Percentiles rank a stretch among this genome's conserved stretches.
Evolutionary conservation across 352 stramenopile species (phyloP).

Genomic region (Phytopythium vexans): DNA sequence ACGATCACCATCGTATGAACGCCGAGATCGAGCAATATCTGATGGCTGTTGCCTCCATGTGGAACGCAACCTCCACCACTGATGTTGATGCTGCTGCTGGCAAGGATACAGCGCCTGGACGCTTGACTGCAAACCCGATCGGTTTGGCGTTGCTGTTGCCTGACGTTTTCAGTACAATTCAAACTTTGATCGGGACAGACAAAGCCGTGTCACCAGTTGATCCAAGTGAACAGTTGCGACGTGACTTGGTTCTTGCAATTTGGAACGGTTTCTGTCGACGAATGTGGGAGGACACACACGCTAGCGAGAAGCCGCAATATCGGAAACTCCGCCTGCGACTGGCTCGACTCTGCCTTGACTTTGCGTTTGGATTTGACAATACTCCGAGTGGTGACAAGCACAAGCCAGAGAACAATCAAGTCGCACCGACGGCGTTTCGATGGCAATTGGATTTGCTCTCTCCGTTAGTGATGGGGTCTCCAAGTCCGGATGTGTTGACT

Average conservation of each 20-base stretch:
- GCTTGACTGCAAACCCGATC: slow-evolving; percentile 17
- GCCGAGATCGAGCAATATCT: slow-evolving; percentile 30
- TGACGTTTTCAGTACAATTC: slow-evolving; percentile 38
- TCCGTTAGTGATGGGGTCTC: slow-evolving; percentile 20
- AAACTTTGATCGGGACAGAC: slow-evolving; percentile 19
- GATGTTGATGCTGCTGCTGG: slow-evolving; percentile 6
- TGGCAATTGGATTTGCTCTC: slow-evolving; percentile 50
- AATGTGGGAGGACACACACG: slow-evolving; percentile 11
- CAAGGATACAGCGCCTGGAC: slow-evolving; percentile 6
- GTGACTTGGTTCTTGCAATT: slow-evolving; percentile 12
- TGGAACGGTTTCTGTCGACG: slow-evolving; percentile 50
- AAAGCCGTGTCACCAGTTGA: slow-evolving; percentile 1
- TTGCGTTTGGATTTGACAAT: slow-evolving; percentile 39
- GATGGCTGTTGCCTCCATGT: slow-evolving; percentile 18
- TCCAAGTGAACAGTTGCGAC: too few species aligned
- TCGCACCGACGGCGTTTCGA: slow-evolving; percentile 10
- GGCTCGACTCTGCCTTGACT: slow-evolving; percentile 45
- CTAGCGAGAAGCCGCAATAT: slow-evolving; percentile 1
- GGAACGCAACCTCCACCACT: slow-evolving; percentile 2
- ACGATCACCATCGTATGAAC: too few species aligned
- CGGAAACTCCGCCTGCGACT: slow-evolving; percentile 42
- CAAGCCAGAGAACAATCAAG: slow-evolving; percentile 1
- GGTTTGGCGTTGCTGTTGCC: slow-evolving; percentile 46
- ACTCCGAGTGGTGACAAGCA: slow-evolving; percentile 5
- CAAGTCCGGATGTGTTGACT: slow-evolving; percentile 18